These are phyloP conservation scores for Penicillium sp. DNA, from an alignment of 2,329 filamentous ascomycete species.

Conservation along the genomic window DNA sequence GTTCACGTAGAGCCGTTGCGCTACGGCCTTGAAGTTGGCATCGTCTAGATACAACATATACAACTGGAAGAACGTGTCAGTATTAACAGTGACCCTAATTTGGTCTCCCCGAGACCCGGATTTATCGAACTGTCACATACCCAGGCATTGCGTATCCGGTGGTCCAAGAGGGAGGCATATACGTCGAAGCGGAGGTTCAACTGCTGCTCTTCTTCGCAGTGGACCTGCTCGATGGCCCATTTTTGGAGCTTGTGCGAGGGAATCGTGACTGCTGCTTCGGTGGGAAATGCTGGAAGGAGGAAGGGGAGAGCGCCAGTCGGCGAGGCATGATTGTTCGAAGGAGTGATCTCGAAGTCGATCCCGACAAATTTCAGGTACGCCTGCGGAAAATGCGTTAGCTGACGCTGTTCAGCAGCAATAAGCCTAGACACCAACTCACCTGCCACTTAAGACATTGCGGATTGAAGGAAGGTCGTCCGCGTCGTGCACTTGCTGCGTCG, in stretches of 20 bases:
- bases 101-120: neutral
- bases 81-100: neutral
- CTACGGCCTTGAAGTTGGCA: constrained; percentile 66
- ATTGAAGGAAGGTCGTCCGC: constrained; percentile 77
- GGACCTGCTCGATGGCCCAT: constrained; percentile 63
- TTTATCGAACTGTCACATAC: constrained; percentile 49
- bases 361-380: constrained; percentile 79
- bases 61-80: constrained; percentile 55
- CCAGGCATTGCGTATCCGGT: constrained; percentile 83
- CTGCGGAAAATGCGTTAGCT: constrained; percentile 50
- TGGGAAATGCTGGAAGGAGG: constrained; percentile 63
- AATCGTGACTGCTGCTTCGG: constrained; percentile 53
- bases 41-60: constrained; percentile 78
- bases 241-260: constrained; percentile 68
- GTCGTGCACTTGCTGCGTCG: constrained; percentile 62
- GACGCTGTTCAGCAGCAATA: neutral
- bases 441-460: constrained; percentile 96
- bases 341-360: constrained; percentile 66
- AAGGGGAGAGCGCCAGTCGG: constrained; percentile 88
- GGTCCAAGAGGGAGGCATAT: constrained; percentile 77
- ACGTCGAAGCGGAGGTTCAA: constrained; percentile 66
- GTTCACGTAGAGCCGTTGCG: constrained; percentile 71
- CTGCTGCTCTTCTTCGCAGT: constrained; percentile 53
- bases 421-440: constrained; percentile 54
- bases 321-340: constrained; percentile 91